These are phyloP conservation scores for Capsicum baccatum DNA, from an alignment of 257 asterid species.

Conservation along the genomic window DNA sequence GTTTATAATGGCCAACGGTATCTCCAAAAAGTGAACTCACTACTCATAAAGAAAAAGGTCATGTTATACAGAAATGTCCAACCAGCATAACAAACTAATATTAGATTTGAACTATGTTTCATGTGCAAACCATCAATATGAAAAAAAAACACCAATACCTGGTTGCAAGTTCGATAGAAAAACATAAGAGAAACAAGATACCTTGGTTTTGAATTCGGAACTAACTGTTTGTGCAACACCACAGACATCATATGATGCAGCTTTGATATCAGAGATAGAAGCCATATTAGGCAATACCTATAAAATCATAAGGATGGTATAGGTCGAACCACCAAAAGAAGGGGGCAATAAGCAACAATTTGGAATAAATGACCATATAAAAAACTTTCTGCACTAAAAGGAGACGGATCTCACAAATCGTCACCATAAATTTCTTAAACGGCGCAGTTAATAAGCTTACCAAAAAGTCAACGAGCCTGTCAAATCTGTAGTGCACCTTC, in stretches of 20 bases:
- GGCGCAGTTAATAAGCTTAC: conserved; percentile 48
- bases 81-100: conserved; percentile 11
- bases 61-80: background rate
- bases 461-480: conserved; percentile 71
- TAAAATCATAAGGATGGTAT: conserved; percentile 20
- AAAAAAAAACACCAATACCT: background rate
- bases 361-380: conserved; percentile 23
- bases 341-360: conserved; percentile 18
- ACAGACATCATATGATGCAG: conserved; percentile 82
- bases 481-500: conserved; percentile 88
- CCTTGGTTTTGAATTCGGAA: conserved; percentile 84
- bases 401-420: background rate
- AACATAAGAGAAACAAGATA: conserved; percentile 32
- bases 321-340: conserved; percentile 29
- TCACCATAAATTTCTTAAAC: background rate
- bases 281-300: conserved; percentile 98
- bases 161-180: background rate
- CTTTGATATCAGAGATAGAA: conserved; percentile 81
- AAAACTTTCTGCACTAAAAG: background rate
- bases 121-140: conserved; percentile 18
- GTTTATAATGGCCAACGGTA: background rate
- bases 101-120: background rate
- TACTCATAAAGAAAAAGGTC: background rate
- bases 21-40: background rate
- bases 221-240: conserved; percentile 75